Evolutionary conservation across 2,329 filamentous ascomycete genomes (phyloP).

Genomic region (Zopfia rhizophila): DNA sequence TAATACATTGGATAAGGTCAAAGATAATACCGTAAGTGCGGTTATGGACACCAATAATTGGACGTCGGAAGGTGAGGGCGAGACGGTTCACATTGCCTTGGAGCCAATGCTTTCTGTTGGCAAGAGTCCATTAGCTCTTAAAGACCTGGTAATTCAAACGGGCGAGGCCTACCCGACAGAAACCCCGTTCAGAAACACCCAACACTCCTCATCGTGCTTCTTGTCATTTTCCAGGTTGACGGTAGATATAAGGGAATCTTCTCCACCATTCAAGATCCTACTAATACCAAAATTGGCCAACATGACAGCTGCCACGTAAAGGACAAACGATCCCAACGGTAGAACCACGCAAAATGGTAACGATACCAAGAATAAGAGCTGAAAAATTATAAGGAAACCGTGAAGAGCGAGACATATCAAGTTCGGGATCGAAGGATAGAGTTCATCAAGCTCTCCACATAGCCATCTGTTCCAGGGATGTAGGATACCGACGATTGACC

Average conservation of each 20-base stretch:
- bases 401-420: slow-evolving; percentile 68
- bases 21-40: slow-evolving; percentile 77
- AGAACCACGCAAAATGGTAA: slow-evolving; percentile 62
- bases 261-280: slow-evolving; percentile 46
- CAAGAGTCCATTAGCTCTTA: slow-evolving; percentile 26
- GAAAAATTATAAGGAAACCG: slow-evolving; percentile 66
- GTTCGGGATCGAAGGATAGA: slow-evolving; percentile 69
- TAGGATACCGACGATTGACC: slow-evolving; percentile 29
- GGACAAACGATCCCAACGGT: slow-evolving; percentile 53
- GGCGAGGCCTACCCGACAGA: slow-evolving; percentile 64
- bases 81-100: slow-evolving; percentile 76
- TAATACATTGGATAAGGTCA: slow-evolving; percentile 79
- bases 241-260: slow-evolving; percentile 59
- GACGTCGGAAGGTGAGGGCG: slow-evolving; percentile 76
- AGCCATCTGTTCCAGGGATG: slow-evolving; percentile 23
- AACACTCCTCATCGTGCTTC: slow-evolving; percentile 70
- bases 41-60: slow-evolving; percentile 79
- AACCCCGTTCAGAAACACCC: slow-evolving; percentile 84
- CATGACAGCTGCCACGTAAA: slow-evolving; percentile 42
- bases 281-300: slow-evolving; percentile 42
- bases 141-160: slow-evolving; percentile 6
- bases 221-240: slow-evolving; percentile 60
- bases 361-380: slow-evolving; percentile 68
- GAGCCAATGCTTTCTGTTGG: slow-evolving; percentile 35
- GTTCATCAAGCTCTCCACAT: slow-evolving; percentile 62